These are phyloP conservation scores for Speleostelium caveatum DNA, from an alignment of 78 protist species.

Conservation along the genomic window DNA sequence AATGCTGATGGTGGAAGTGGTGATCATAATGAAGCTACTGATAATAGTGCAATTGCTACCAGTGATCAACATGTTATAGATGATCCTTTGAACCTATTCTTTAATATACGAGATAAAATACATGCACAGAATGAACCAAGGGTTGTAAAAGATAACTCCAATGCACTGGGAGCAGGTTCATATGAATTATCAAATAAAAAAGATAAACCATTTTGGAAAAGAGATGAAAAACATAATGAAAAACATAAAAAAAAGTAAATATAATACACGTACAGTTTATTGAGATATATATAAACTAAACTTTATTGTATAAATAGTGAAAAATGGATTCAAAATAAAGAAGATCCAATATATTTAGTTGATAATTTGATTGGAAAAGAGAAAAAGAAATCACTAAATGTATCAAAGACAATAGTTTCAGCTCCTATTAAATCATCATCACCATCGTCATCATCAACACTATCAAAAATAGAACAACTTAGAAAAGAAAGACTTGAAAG, in stretches of 20 bases:
- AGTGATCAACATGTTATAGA: not conserved
- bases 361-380: constrained; percentile 28
- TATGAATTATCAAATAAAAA: not conserved
- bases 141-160: not conserved
- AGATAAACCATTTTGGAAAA: constrained; percentile 8
- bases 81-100: not conserved
- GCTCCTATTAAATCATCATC: not conserved
- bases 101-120: not conserved
- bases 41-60: not conserved
- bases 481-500: constrained; percentile 64
- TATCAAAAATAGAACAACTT: constrained; percentile 64
- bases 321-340: constrained; percentile 29
- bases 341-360: constrained; percentile 31
- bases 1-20: not conserved
- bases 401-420: not conserved
- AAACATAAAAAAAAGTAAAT: not conserved
- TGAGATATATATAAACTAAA: not conserved
- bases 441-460: not conserved
- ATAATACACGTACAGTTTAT: not conserved
- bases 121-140: not conserved
- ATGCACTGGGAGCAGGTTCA: constrained; percentile 4
- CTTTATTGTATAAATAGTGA: constrained; percentile 34
- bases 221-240: not conserved
- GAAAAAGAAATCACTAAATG: not conserved
- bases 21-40: not conserved